Percentiles rank a stretch among this genome's conserved stretches.
phyloP scores from a whole-genome alignment of 805 yeast species.

The Barnettozyma sp. region DNA sequence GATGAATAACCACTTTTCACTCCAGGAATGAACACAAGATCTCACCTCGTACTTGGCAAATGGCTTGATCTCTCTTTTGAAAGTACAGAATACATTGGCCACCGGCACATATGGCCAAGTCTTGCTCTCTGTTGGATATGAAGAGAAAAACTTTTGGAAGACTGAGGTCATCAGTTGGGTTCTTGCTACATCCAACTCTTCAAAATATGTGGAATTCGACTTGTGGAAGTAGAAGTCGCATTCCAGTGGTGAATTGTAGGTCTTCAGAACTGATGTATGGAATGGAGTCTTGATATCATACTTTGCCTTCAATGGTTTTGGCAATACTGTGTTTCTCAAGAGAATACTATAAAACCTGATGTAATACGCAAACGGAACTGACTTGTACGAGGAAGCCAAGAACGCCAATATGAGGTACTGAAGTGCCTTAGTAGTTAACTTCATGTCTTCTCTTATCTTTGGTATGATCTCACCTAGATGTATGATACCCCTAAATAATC shows the following conservation, averaged over 20 bases:
- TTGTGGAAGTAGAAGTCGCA: slow-evolving; percentile 85
- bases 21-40: slow-evolving; percentile 72
- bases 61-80: slow-evolving; percentile 67
- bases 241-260: slow-evolving; percentile 70
- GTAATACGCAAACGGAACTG: slow-evolving; percentile 61
- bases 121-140: slow-evolving; percentile 36
- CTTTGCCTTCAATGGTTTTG: slow-evolving; percentile 21
- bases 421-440: neutral
- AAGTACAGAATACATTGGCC: slow-evolving; percentile 61
- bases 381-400: slow-evolving; percentile 45
- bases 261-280: slow-evolving; percentile 34
- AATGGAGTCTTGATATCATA: slow-evolving; percentile 28
- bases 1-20: slow-evolving; percentile 77
- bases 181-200: slow-evolving; percentile 76
- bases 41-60: slow-evolving; percentile 50
- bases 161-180: slow-evolving; percentile 49
- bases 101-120: slow-evolving; percentile 55
- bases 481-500: too few species aligned
- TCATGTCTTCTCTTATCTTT: too few species aligned
- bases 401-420: slow-evolving; percentile 12
- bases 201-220: slow-evolving; percentile 77
- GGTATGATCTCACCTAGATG: too few species aligned
- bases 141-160: slow-evolving; percentile 49
- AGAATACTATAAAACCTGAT: slow-evolving; percentile 52
- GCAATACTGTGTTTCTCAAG: slow-evolving; percentile 31